These are phyloP conservation scores for Cercospora nicotianae DNA, from an alignment of 2,329 filamentous ascomycete genomes.

Conservation along the genomic window DNA sequence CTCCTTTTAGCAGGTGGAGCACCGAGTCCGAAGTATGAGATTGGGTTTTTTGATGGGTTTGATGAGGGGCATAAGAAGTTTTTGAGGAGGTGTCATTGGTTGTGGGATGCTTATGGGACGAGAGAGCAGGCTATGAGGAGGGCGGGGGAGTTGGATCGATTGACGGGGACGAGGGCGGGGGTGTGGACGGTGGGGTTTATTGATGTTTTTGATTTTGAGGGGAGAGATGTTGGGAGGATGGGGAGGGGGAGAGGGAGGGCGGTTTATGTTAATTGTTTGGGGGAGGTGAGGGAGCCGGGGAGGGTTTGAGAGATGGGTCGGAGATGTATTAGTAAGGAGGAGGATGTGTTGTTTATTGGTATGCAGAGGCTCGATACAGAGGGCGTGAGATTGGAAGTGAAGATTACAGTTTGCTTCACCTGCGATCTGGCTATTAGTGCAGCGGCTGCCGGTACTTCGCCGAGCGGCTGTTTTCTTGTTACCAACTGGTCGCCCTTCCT, in stretches of 20 bases:
- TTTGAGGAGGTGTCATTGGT: slow-evolving; percentile 16
- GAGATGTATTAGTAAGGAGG: too few relatives aligned
- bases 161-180: slow-evolving; percentile 13
- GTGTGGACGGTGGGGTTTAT: slow-evolving; percentile 20
- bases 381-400: not conserved
- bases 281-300: slow-evolving; percentile 8
- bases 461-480: too few relatives aligned
- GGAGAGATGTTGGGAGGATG: not conserved
- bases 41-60: slow-evolving; percentile 8
- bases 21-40: slow-evolving; percentile 12
- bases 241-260: slow-evolving; percentile 1
- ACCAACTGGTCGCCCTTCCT: too few relatives aligned
- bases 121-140: slow-evolving; percentile 15
- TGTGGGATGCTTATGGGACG: slow-evolving; percentile 21
- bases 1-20: slow-evolving; percentile 14
- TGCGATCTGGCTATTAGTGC: too few relatives aligned
- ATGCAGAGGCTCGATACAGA: too few relatives aligned
- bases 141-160: slow-evolving; percentile 14
- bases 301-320: not conserved
- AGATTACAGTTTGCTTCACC: too few relatives aligned
- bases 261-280: slow-evolving; percentile 16
- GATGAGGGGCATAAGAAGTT: slow-evolving; percentile 16
- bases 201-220: slow-evolving; percentile 11
- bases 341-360: too few relatives aligned
- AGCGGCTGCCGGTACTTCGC: too few relatives aligned